A percentile compares a stretch with the other conserved stretches of the same genome.
phyloP scores from a whole-genome alignment of 2,329 filamentous ascomycete species.

The Pestalotiopsis fici region DNA sequence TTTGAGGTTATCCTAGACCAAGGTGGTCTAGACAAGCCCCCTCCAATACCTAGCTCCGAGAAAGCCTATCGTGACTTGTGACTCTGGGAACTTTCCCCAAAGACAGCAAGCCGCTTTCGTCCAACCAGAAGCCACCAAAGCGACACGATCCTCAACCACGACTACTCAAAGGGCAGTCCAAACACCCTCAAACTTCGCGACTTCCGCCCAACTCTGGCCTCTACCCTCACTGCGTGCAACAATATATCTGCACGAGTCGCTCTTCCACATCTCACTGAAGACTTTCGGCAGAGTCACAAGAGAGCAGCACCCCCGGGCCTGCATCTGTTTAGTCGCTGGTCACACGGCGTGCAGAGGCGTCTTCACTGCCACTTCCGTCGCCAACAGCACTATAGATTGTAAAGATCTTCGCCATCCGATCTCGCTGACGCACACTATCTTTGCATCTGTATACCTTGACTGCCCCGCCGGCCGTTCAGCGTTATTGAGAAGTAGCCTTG shows the following conservation, averaged over 20 bases:
- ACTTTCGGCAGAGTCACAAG: not conserved
- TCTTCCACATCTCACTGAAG: not conserved
- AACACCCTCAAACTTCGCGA: conserved; percentile 11
- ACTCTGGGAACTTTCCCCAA: not conserved
- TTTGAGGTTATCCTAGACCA: not conserved
- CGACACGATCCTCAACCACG: conserved; percentile 28
- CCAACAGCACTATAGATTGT: not conserved
- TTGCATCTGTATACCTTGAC: not conserved
- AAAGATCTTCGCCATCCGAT: not conserved
- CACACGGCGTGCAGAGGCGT: not conserved
- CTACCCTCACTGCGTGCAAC: not conserved
- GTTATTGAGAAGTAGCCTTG: not conserved
- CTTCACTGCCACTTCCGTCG: not conserved
- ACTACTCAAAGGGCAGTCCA: conserved; percentile 24
- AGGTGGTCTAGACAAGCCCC: not conserved
- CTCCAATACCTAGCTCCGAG: not conserved
- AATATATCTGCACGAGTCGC: not conserved
- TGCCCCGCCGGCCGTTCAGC: not conserved
- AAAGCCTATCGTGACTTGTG: not conserved
- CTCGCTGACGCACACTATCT: not conserved
- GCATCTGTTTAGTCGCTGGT: not conserved
- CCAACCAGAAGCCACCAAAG: conserved; percentile 30
- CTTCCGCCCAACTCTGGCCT: not conserved
- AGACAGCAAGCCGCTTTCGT: conserved; percentile 16
- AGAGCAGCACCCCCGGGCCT: not conserved